These are phyloP conservation scores for Mesembryanthemum crystallinum DNA, from an alignment of 148 eudicot genomes.

Conservation along the genomic window DNA sequence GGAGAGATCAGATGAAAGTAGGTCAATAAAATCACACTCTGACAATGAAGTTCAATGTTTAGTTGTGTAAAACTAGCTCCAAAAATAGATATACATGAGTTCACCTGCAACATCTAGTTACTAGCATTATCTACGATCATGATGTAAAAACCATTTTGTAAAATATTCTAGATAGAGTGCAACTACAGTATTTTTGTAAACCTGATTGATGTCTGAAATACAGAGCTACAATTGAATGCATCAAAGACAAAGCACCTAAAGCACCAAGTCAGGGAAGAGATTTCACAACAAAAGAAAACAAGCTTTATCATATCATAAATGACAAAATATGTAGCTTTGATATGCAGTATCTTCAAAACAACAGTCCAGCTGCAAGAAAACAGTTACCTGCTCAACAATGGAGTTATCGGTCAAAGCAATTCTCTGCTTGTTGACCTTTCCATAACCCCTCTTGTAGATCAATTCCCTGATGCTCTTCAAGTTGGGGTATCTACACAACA, in stretches of 20 bases:
- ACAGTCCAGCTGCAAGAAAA: not conserved
- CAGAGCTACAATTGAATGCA: no score
- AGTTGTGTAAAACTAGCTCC: no score
- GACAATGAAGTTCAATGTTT: no score
- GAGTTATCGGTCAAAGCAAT: slow-evolving; percentile 73
- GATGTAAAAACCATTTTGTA: no score
- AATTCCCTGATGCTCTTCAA: slow-evolving; percentile 78
- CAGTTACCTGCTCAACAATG: slow-evolving; percentile 57
- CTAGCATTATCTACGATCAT: no score
- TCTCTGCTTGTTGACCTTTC: slow-evolving; percentile 70
- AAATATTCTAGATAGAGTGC: no score
- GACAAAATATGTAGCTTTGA: not conserved
- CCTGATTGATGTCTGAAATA: no score
- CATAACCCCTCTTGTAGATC: slow-evolving; percentile 81
- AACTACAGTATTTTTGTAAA: no score
- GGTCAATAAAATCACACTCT: not conserved
- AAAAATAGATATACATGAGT: no score
- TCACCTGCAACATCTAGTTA: no score
- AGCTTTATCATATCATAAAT: not conserved
- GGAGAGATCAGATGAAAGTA: not conserved
- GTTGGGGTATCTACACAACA: slow-evolving; percentile 57
- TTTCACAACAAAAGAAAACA: not conserved
- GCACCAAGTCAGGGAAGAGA: not conserved
- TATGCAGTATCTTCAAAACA: not conserved
- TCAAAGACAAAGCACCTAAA: no score